Percentiles rank a stretch among this genome's conserved stretches.
These are phyloP conservation scores for Akanthomyces uredinophilus DNA, from an alignment of 2,329 filamentous ascomycete genomes.

Conservation along the genomic window DNA sequence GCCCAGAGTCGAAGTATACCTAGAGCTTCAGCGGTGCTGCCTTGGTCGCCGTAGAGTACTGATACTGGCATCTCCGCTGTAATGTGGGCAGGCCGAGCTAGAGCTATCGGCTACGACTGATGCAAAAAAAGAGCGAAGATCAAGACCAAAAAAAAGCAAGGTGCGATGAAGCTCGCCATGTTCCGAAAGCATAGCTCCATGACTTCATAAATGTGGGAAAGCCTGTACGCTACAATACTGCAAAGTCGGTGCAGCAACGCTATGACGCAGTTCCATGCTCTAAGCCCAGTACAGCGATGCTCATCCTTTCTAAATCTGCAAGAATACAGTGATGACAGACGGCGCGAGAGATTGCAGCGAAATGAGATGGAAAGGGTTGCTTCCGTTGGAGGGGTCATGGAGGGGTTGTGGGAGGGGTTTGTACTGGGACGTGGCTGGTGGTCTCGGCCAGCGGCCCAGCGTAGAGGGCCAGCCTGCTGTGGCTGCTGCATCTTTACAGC, in stretches of 20 bases:
- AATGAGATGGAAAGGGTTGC: not conserved
- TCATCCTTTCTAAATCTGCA: not conserved
- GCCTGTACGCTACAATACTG: not conserved
- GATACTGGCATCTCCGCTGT: not conserved
- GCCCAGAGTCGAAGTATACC: too few species aligned
- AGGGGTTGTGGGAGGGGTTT: not conserved
- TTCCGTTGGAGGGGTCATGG: not conserved
- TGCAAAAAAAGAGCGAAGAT: not conserved
- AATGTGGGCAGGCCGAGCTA: not conserved
- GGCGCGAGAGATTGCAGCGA: not conserved
- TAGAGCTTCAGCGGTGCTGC: too few species aligned
- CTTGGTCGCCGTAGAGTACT: too few species aligned
- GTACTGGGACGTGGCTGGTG: not conserved
- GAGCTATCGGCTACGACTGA: not conserved
- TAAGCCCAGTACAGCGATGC: too few species aligned
- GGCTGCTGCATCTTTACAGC: not conserved
- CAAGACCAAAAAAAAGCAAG: not conserved
- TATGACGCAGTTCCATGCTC: not conserved
- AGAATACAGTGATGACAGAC: too few species aligned
- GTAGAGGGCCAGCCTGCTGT: not conserved
- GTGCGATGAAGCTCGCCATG: constrained; percentile 1
- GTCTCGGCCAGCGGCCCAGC: not conserved
- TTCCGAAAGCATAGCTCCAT: constrained; percentile 4
- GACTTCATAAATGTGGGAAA: constrained; percentile 12
- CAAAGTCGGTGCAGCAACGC: not conserved